Percentiles rank a stretch among this genome's conserved stretches.
Evolutionary conservation across 768 basidiomycete genomes (phyloP).

Genomic region (Russula lepida): DNA sequence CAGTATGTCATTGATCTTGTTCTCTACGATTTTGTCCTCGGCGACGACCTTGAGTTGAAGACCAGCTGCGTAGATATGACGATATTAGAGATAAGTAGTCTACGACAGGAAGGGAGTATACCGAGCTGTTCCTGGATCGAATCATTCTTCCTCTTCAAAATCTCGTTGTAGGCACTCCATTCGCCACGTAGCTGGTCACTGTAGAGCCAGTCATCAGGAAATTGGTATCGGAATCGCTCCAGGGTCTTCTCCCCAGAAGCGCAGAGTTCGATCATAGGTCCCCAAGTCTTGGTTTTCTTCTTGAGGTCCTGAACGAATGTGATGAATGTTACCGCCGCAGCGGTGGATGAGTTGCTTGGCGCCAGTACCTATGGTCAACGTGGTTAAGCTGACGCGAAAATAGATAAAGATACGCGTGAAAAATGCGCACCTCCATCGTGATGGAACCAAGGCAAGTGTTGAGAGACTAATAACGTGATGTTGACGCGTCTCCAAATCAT

Average conservation of each 20-base stretch:
- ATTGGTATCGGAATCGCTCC: conserved; percentile 94
- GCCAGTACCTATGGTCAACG: conserved; percentile 35
- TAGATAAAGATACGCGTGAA: not conserved
- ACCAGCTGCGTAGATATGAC: conserved; percentile 49
- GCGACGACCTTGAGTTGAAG: conserved; percentile 99
- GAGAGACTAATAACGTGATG: not conserved
- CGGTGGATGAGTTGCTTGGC: conserved; percentile 85
- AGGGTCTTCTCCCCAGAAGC: conserved; percentile 94
- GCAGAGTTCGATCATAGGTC: conserved; percentile 91
- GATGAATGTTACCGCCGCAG: conserved; percentile 97
- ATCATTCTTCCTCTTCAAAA: conserved; percentile 94
- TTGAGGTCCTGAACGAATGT: conserved; percentile 99
- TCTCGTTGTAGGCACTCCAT: conserved; percentile 98
- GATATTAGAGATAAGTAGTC: not conserved
- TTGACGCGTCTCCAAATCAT: conserved; percentile 18
- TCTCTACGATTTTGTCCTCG: conserved; percentile 96
- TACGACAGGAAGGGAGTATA: conserved; percentile 31
- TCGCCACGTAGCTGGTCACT: conserved; percentile 95
- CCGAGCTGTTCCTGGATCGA: conserved; percentile 97
- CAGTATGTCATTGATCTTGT: conserved; percentile 86
- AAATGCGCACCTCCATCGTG: conserved; percentile 29
- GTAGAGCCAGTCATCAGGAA: conserved; percentile 96
- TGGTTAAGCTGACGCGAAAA: conserved; percentile 1
- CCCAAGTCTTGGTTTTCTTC: conserved; percentile 94
- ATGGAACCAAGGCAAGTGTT: conserved; percentile 20